phyloP scores from a whole-genome alignment of 2,329 filamentous ascomycete species.

The Fusarium decemcellulare region DNA sequence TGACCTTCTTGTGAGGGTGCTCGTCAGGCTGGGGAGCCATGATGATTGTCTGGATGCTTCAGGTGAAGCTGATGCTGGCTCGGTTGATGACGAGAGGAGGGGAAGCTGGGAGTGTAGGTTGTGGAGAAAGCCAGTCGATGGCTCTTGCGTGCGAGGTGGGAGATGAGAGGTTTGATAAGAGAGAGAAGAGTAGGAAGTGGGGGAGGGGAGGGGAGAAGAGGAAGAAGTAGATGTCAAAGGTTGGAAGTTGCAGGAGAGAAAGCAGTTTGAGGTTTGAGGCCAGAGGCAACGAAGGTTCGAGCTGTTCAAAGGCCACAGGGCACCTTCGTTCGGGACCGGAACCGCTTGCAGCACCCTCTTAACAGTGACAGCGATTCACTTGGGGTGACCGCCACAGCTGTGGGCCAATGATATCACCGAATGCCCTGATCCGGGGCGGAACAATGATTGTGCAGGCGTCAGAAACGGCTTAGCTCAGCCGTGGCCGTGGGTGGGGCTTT shows the following conservation, averaged over 20 bases:
- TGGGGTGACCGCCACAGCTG: slow-evolving; percentile 42
- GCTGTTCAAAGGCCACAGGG: slow-evolving; percentile 48
- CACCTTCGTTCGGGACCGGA: slow-evolving; percentile 44
- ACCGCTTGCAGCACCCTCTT: slow-evolving; percentile 31
- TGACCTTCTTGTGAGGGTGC: slow-evolving; percentile 79
- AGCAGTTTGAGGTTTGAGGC: slow-evolving; percentile 33
- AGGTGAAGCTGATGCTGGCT: slow-evolving; percentile 45
- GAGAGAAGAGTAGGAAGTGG: slow-evolving; percentile 15
- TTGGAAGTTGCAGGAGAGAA: slow-evolving; percentile 39
- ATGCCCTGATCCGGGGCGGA: slow-evolving; percentile 51
- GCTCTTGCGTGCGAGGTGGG: slow-evolving; percentile 25
- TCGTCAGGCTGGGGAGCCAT: slow-evolving; percentile 80
- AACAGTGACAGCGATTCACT: slow-evolving; percentile 46
- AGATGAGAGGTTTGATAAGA: slow-evolving; percentile 4
- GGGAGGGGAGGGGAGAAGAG: neutral
- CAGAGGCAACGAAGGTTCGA: slow-evolving; percentile 45
- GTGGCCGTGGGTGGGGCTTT: slow-evolving; percentile 31
- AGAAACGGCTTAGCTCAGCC: slow-evolving; percentile 46
- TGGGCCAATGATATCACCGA: slow-evolving; percentile 54
- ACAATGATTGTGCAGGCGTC: slow-evolving; percentile 51
- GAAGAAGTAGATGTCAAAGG: slow-evolving; percentile 23
- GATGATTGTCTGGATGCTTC: slow-evolving; percentile 58
- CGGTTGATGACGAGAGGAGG: slow-evolving; percentile 43
- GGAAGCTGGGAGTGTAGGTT: slow-evolving; percentile 29
- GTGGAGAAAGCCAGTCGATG: slow-evolving; percentile 40